A percentile compares a stretch with the other conserved stretches of the same genome.
These are phyloP conservation scores for Wickerhamiella pararugosa DNA, from an alignment of 1,139 yeast species.

Conservation along the genomic window DNA sequence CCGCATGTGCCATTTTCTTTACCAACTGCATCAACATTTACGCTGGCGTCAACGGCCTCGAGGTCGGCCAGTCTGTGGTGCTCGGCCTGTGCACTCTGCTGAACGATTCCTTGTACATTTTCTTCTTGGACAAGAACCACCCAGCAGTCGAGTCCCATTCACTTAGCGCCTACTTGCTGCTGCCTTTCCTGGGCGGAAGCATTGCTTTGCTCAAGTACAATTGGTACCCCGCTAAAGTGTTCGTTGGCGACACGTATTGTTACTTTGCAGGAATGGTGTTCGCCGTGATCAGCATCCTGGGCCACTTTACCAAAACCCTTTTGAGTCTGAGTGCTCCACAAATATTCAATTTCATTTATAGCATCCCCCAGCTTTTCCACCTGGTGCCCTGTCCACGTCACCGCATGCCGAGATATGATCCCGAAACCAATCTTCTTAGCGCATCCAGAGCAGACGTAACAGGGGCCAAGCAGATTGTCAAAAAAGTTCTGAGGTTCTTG, in stretches of 20 bases:
- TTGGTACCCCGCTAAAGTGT: conserved; percentile 83
- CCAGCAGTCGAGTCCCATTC: conserved; percentile 71
- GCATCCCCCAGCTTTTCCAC: conserved; percentile 77
- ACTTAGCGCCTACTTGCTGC: conserved; percentile 59
- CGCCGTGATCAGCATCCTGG: conserved; percentile 90
- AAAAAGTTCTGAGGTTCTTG: conserved; percentile 23
- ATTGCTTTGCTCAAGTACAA: conserved; percentile 61
- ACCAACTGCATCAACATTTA: conserved; percentile 94
- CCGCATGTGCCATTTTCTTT: conserved; percentile 77
- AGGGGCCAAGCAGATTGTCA: conserved; percentile 22
- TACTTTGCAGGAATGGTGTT: conserved; percentile 98
- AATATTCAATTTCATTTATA: conserved; percentile 73
- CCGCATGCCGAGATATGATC: conserved; percentile 66
- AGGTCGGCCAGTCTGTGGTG: conserved; percentile 85
- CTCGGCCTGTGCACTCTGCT: conserved; percentile 53
- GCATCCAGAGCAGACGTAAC: conserved; percentile 46
- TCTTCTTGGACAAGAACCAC: conserved; percentile 32
- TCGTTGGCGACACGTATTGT: conserved; percentile 97
- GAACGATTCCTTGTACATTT: conserved; percentile 63
- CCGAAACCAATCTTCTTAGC: conserved; percentile 52
- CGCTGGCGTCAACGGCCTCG: conserved; percentile 93
- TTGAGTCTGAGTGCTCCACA: conserved; percentile 79
- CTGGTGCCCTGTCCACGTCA: conserved; percentile 92
- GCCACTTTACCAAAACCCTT: conserved; percentile 90
- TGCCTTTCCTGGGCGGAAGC: conserved; percentile 83